Percentiles rank a stretch among this genome's conserved stretches.
phyloP scores from a whole-genome alignment of 805 yeast species.

The Tetrapisispora pingtungensis region DNA sequence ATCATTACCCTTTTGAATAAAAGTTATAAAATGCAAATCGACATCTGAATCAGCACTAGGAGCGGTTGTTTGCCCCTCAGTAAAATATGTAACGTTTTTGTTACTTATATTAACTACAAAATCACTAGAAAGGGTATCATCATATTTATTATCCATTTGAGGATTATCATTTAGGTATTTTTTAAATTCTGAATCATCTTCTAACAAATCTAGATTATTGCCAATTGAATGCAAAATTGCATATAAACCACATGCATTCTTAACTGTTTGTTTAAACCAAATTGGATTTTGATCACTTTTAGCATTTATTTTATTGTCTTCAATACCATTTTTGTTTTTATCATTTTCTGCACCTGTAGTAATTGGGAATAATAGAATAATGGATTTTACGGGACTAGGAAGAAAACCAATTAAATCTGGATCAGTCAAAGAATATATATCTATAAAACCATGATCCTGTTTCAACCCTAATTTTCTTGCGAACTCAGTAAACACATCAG shows the following conservation, averaged over 20 bases:
- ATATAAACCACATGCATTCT: constrained; percentile 87
- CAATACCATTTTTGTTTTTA: constrained; percentile 15
- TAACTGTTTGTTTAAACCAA: constrained; percentile 83
- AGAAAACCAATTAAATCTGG: constrained; percentile 68
- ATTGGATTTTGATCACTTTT: constrained; percentile 19
- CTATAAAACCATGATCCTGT: constrained; percentile 53
- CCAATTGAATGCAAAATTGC: constrained; percentile 65
- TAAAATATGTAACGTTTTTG: constrained; percentile 14
- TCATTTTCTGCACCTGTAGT: constrained; percentile 46
- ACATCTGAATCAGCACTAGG: constrained; percentile 47
- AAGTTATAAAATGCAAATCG: constrained; percentile 70
- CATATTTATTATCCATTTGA: constrained; percentile 34
- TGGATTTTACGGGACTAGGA: constrained; percentile 70
- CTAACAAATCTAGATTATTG: constrained; percentile 25
- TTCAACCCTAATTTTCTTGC: constrained; percentile 60
- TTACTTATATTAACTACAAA: constrained; percentile 18
- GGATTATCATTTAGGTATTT: constrained; percentile 2
- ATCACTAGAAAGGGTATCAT: constrained; percentile 32
- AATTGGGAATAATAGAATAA: constrained; percentile 77
- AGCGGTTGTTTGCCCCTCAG: constrained; percentile 56
- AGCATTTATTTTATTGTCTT: background rate
- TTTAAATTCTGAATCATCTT: constrained; percentile 12
- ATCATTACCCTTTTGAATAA: constrained; percentile 47
- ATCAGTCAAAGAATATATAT: constrained; percentile 77
- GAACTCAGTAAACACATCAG: constrained; percentile 65